Evolutionary conservation across 345 rosid species (phyloP), one percentile per base, ranked within the genome.

Genomic region (Ceriops decandra): DNA sequence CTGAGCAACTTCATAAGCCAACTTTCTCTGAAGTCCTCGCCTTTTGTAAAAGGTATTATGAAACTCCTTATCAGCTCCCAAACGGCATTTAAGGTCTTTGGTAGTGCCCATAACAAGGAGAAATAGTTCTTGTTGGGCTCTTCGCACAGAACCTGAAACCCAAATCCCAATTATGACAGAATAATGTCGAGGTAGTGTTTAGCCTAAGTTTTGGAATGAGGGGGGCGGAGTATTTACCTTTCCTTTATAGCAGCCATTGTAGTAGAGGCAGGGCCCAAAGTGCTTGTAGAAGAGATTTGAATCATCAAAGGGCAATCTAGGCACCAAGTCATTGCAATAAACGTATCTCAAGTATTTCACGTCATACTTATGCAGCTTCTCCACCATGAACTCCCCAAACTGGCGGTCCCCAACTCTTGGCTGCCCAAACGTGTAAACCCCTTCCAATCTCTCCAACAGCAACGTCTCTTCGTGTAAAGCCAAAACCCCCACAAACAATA

Each of bases 41-140:
- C 85, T 62, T 77, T 69, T 49, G 19, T 68, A 57, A 62, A 66
- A 1, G 58, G 72, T 35, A 84, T 17, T 38, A 78, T 73, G 71
- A 80, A 80, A 31, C 84, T 64, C 31, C 88, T 80, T 28, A 80
- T 57, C 6, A 84, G 75, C 81, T 84, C 85, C 88, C 82, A 80
- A 9, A 56, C 36, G 20, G 82, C 84, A 73, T 16, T 79, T 26
- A 77, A 24, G 32, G 73, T 10, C 66, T 57, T 75, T 16, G 79
- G 80, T 53, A 79, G 73, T 30, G 36, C 11, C 60, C 60, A 71
- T 61, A 74, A 53, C 51, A 67, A 32, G 11, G 32, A 75, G 46
- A 77, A 79, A 79, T 42, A 42, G 74, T 84, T 81, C 22, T 79
- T 69, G 60, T 77, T 46, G 0, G 82, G 83, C 70, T 83, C 82